Evolutionary conservation across 164 flowering plant species (phyloP), one percentile per base, ranked within the genome.

Genomic region (Chloranthus sessilifolius): DNA sequence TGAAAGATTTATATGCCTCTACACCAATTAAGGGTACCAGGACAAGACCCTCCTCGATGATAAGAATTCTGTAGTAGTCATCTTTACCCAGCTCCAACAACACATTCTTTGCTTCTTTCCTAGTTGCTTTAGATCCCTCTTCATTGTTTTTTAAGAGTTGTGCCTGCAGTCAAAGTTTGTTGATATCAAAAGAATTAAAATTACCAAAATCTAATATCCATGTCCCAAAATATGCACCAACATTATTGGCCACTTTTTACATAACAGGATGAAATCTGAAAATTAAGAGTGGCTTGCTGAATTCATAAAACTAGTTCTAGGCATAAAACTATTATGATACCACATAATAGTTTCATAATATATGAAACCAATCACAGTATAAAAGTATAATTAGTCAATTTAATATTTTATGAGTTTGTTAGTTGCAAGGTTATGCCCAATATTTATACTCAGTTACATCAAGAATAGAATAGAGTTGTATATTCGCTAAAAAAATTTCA

Each of bases 21-120:
- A 82, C 61, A 33, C 95, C 96, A 62, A 90, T 44, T 48, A 87
- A 4, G 31, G 98, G 95, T 5, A 87, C 95, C 48, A 73, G 68
- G 62, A 90, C 63, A 39, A 90, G 47, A 47, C 95, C 97, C 66
- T 87, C 95, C 73, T 90, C 97, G 37, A 84, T 58, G 35, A 90
- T 27, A 51, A 87, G 87, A 53, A 82, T 82, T 67, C 67, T 76
- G 36, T 78, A 74, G 53, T 74, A 84, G 14, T 82, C 81, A 62
- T 90, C 85, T 59, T 79, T 76, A 23, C 82, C 74, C 42, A 90
- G 74, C 65, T 84, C 94, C 59, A 84, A 37, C 36, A 90, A 65
- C 19, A 77, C 74, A 69, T 74, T 82, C 66, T 67, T 78, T 26
- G 95, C 94, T 55, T 79, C 88, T 62, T 76, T 79, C 53, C 63